phyloP scores from a whole-genome alignment of 2,329 filamentous ascomycete genomes.

The Microcyclospora tardicrescens region DNA sequence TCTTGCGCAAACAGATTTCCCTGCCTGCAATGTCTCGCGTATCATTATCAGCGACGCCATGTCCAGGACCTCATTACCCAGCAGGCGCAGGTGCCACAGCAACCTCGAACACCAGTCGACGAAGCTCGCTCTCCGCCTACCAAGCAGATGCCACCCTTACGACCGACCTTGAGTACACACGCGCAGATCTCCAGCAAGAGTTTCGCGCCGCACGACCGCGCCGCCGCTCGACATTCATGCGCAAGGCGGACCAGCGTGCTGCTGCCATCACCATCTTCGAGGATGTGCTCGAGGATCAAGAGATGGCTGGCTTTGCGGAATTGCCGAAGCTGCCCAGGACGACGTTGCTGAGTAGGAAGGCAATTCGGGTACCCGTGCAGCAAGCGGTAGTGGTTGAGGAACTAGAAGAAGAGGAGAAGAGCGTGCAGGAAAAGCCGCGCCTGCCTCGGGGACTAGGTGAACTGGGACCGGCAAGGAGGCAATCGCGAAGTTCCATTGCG shows the following conservation, averaged over 20 bases:
- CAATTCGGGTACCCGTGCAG: constrained; percentile 8
- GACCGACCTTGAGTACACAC: constrained; percentile 19
- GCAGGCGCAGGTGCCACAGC: constrained; percentile 7
- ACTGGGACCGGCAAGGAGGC: constrained; percentile 1
- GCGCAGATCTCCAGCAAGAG: constrained; percentile 15
- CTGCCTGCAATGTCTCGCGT: constrained; percentile 10
- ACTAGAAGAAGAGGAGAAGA: neutral
- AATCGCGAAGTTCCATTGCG: neutral
- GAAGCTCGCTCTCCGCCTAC: too few species aligned
- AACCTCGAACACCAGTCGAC: constrained; percentile 1
- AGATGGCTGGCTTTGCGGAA: constrained; percentile 7
- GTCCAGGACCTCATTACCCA: constrained; percentile 13
- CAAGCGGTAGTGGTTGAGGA: constrained; percentile 1
- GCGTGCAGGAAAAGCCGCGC: constrained; percentile 1
- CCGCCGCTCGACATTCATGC: constrained; percentile 11
- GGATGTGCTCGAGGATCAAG: constrained; percentile 19
- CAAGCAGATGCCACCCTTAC: constrained; percentile 15
- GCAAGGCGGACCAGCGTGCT: constrained; percentile 8
- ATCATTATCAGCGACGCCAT: constrained; percentile 14
- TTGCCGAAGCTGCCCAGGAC: constrained; percentile 3
- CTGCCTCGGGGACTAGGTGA: neutral
- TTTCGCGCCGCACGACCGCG: constrained; percentile 16
- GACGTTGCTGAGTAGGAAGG: constrained; percentile 17
- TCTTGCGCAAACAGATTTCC: too few species aligned
- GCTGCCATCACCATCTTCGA: constrained; percentile 20